phyloP scores from a whole-genome alignment of 306 rosid species.

The Quercus cerris region DNA sequence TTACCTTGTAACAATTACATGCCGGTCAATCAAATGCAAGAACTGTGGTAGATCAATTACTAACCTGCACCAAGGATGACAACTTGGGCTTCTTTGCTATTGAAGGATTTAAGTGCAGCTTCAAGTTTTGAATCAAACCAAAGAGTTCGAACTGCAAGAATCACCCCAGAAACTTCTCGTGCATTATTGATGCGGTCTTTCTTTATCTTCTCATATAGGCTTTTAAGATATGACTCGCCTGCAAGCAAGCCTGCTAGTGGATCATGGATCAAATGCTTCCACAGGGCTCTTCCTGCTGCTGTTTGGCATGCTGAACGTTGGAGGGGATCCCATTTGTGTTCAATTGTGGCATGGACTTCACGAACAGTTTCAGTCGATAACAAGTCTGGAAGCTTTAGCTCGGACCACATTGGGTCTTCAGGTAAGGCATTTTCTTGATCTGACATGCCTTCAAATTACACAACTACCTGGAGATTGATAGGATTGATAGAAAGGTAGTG shows the following conservation, averaged over 20 bases:
- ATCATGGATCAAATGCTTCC: constrained; percentile 85
- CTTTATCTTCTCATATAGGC: constrained; percentile 79
- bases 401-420: constrained; percentile 52
- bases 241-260: constrained; percentile 79
- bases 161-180: constrained; percentile 82
- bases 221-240: constrained; percentile 76
- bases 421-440: constrained; percentile 53
- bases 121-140: constrained; percentile 86
- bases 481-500: constrained; percentile 6
- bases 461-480: constrained; percentile 21
- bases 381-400: constrained; percentile 75
- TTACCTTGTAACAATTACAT: neutral
- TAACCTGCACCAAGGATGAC: constrained; percentile 96
- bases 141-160: constrained; percentile 87
- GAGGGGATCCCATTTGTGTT: constrained; percentile 74
- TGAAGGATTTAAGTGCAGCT: constrained; percentile 52
- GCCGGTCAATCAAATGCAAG: constrained; percentile 9
- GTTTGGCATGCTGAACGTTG: constrained; percentile 86
- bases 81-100: constrained; percentile 66
- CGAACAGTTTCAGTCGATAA: constrained; percentile 50
- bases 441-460: constrained; percentile 45
- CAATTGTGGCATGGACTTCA: constrained; percentile 69
- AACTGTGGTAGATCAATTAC: constrained; percentile 18
- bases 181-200: constrained; percentile 79
- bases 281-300: constrained; percentile 95